These are phyloP conservation scores for Apiotrichum montevideense DNA, from an alignment of 1,284 basidiomycete species.

Conservation along the genomic window DNA sequence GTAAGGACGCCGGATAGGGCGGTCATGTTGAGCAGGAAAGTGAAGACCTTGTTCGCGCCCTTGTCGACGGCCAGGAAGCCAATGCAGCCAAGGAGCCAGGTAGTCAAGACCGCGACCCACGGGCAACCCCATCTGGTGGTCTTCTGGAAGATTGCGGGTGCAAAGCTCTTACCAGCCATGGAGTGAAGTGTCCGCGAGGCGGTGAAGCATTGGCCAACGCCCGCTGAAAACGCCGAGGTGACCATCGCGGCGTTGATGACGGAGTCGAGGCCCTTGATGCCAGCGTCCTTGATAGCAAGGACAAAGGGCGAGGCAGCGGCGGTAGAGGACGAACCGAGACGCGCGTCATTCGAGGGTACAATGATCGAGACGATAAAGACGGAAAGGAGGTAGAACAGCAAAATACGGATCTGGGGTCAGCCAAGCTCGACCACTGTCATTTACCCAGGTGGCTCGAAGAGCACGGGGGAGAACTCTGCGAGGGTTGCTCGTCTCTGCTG, in stretches of 20 bases:
- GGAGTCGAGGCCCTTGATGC: slow-evolving; percentile 66
- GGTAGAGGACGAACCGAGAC: slow-evolving; percentile 55
- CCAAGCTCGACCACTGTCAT: no score
- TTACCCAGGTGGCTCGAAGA: slow-evolving; percentile 60
- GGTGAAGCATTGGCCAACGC: slow-evolving; percentile 54
- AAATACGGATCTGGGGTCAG: slow-evolving; percentile 50
- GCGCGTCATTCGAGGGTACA: slow-evolving; percentile 60
- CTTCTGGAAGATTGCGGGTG: not conserved
- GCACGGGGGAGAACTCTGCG: slow-evolving; percentile 70
- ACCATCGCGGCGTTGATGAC: slow-evolving; percentile 61
- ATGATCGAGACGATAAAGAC: slow-evolving; percentile 65
- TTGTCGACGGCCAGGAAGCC: slow-evolving; percentile 36
- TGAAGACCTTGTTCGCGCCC: slow-evolving; percentile 13
- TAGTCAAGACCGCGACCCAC: slow-evolving; percentile 24
- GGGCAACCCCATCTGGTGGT: slow-evolving; percentile 34
- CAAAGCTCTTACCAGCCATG: slow-evolving; percentile 1
- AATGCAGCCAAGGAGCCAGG: slow-evolving; percentile 24
- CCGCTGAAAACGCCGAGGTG: slow-evolving; percentile 52
- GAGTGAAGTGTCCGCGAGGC: slow-evolving; percentile 48
- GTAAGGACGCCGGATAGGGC: slow-evolving; percentile 53
- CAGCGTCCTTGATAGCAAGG: slow-evolving; percentile 60
- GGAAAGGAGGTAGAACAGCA: slow-evolving; percentile 58
- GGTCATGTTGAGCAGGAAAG: slow-evolving; percentile 56
- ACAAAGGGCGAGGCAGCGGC: slow-evolving; percentile 75
- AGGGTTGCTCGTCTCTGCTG: slow-evolving; percentile 53